Evolutionary conservation across 306 rosid species (phyloP), one percentile per base, ranked within the genome.

Genomic region (Neltuma alba): DNA sequence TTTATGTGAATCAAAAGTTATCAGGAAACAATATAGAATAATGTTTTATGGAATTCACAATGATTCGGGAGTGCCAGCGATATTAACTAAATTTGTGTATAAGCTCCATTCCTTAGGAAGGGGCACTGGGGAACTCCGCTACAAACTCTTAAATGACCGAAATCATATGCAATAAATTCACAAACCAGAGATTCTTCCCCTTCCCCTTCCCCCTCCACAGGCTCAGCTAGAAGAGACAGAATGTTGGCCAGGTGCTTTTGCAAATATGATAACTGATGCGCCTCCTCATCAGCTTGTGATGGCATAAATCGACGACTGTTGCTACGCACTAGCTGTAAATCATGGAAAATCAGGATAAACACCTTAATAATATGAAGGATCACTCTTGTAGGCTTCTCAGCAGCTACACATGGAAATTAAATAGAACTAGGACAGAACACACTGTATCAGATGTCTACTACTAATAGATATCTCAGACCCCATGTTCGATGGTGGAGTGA

Each of bases 301-400:
- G 99, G 99, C 86, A 86, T 83, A 77, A 83, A 81, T 84, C 98
- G 85, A 71, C 98, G 89, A 79, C 93, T 96, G 82, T 96, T 96
- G 98, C 99, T 96, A 41, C 99, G 96, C 76, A 91, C 98, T 85
- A 96, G 99, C 99, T 96, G 93, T 79, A 85, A 80, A 76, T 60
- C 70, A 85, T 69, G 34, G 20, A 47, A 84, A 76, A 79, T 42
- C 84, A 50, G 37, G 45, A 50, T 77, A 42, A 79, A 80, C 67
- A 55, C 52, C 21, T 40, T 23, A 40, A 83, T 41, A 0, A 79
- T 42, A 70, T 69, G 18, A 36, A 81, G 31, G 61, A 52, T 21
- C 74, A 61, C 79, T 68, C 41, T 9, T 74, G 62, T 23, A 66
- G 79, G 75, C 62, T 60, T 63, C 36, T 45, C 25, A 55, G 82